Percentiles rank a stretch among this genome's conserved stretches.
These are phyloP conservation scores for Fraxinus paxiana DNA, from an alignment of 305 asterid genomes.

Conservation along the genomic window DNA sequence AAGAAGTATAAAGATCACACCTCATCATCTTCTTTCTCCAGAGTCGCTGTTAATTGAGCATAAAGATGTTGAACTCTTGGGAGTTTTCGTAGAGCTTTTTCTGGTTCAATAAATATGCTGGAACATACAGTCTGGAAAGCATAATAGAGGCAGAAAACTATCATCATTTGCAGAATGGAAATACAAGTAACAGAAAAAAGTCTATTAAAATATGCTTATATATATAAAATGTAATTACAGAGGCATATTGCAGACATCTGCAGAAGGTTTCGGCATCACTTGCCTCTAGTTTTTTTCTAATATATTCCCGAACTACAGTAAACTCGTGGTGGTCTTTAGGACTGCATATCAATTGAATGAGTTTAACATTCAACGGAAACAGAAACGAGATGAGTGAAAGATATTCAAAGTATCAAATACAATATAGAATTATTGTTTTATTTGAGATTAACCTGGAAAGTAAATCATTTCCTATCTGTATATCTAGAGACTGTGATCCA, in stretches of 20 bases:
- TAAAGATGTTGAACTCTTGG: conserved; percentile 90
- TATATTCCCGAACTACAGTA: conserved; percentile 75
- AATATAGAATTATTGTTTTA: neutral
- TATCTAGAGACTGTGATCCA: conserved; percentile 61
- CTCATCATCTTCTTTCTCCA: conserved; percentile 79
- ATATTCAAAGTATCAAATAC: neutral
- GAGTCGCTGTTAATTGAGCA: conserved; percentile 62
- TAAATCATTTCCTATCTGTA: conserved; percentile 76
- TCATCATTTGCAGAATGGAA: neutral
- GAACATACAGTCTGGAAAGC: conserved; percentile 59
- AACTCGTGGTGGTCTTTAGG: conserved; percentile 87
- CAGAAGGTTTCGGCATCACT: conserved; percentile 26
- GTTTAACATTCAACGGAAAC: neutral
- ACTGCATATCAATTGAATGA: conserved; percentile 38
- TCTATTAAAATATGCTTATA: neutral
- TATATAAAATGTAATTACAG: neutral
- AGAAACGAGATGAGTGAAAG: neutral
- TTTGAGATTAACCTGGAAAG: conserved; percentile 62
- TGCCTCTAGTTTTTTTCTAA: conserved; percentile 70
- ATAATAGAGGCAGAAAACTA: conserved; percentile 6
- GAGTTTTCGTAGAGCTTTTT: conserved; percentile 78
- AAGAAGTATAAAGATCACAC: conserved; percentile 30
- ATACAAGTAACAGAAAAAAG: neutral
- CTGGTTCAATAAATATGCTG: conserved; percentile 57
- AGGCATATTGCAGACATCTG: neutral